Evolutionary conservation across 495 filamentous ascomycete genomes (phyloP).

Genomic region (Pyrenula aspistea): DNA sequence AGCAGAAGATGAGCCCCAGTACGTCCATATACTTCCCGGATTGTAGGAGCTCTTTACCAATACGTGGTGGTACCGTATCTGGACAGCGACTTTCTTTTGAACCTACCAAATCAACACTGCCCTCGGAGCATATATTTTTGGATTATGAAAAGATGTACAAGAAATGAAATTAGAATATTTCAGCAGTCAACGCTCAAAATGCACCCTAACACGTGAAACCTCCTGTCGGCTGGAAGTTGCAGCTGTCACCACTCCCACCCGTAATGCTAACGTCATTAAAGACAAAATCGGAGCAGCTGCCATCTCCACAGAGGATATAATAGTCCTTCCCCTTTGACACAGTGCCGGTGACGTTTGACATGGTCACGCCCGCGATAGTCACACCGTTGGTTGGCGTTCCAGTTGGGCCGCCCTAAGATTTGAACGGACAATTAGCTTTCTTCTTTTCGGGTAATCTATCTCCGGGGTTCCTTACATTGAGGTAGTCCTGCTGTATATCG

Average conservation of each 20-base stretch:
- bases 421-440: too few relatives aligned
- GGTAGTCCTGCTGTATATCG: conserved; percentile 35
- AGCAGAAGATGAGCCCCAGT: too few relatives aligned
- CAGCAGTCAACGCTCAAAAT: conserved; percentile 1
- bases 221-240: conserved; percentile 17
- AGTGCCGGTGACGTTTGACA: conserved; percentile 30
- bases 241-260: conserved; percentile 27
- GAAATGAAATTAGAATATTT: too few relatives aligned
- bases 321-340: conserved; percentile 22
- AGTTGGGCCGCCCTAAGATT: conserved; percentile 32
- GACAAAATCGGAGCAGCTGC: conserved; percentile 28
- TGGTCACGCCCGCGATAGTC: conserved; percentile 22
- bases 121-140: too few relatives aligned
- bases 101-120: too few relatives aligned
- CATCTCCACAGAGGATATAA: conserved; percentile 36
- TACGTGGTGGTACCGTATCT: too few relatives aligned
- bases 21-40: too few relatives aligned
- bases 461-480: too few relatives aligned
- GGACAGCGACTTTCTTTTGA: too few relatives aligned
- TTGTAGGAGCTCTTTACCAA: too few relatives aligned
- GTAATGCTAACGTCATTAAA: conserved; percentile 26
- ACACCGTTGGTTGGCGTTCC: conserved; percentile 32
- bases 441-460: too few relatives aligned
- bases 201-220: not conserved
- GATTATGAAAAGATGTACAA: too few relatives aligned